Base-by-base conservation (phyloP, 2,329 filamentous ascomycete species). In the Cryphonectria carpinicola region DNA sequence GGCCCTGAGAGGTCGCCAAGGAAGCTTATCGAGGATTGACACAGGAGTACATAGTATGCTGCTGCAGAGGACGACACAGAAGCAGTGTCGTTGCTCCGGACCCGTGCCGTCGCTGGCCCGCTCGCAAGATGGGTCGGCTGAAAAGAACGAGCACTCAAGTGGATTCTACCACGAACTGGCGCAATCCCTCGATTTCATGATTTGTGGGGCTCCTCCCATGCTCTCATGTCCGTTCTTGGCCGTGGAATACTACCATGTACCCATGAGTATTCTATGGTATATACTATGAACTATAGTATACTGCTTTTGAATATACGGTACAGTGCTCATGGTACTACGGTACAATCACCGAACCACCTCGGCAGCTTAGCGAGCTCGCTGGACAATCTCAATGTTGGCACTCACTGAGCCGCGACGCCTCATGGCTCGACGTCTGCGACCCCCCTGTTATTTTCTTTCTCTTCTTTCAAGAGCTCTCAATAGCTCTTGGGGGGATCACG, bases 11-110 rank as follows among this genome's bases (percentile, higher is more conserved):
- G n/a, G 43, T 52, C 35, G 37, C 54, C 22, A 35, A n/a, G 46
- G 43, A 54, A 65, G 64, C 46, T 65, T 65, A 65, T 65, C 64
- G 64, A 25, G 58, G 58, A 37, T 28, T 65, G 64, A 54, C 52
- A 37, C n/a, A 32, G 39, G 6, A n/a, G 19, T 8, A 61, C 32
- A 32, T 32, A 32, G 32, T 32, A 4, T 32, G 32, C 32, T 58
- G 54, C 17, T 35, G 28, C 54, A 58, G 19, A 39, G 58, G 17
- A n/a, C 17, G 58, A 39, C 35, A 61, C 58, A 61, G 5, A 56
- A 35, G 28, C 54, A 58, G 35, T 8, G 17, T 35, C 13, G 25
- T 54, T 28, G 25, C 52, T 14, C 52, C 11, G 46, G 25, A 11
- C 52, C 25, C 52, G 49, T 32, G 52, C 52, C 52, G 52, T 56